Evolutionary conservation across 495 filamentous ascomycete genomes (phyloP), one percentile per base, ranked within the genome.

Genomic region (Penicillium cataractarum): DNA sequence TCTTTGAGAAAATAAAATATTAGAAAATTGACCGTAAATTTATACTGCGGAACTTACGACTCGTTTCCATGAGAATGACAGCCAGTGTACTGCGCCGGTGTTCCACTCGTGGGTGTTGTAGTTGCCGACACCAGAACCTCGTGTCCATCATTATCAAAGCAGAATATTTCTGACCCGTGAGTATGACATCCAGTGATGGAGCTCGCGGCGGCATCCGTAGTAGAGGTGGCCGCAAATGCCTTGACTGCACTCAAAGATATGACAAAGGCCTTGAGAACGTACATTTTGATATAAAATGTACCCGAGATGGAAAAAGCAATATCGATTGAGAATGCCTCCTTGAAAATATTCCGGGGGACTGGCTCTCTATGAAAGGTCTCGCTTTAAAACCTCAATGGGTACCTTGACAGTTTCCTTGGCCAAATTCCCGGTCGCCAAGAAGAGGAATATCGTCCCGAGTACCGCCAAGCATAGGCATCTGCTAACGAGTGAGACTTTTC

Each of bases 61-160:
- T 83, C 71, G 46, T 52, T 68, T 2, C 67, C 82, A 65, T 84
- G 83, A 0, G 67, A 57, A 64, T 87, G 83, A 37, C 86, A 88
- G 6, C 73, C 82, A 0, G 80, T 82, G 58, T 85, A 86, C 49
- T 71, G 63, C 3, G 80, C 70, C 10, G 81, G 80, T 7, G 81
- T 60, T 27, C 78, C 76, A 19, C 73, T 73, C 0, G 80, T 82
- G 2, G 69, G 73, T 15, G 82, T 82, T 7, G 66, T 62, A 31
- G 75, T 60, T n/a, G 77, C 65, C 5, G 74, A 71, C 1, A 80
- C 68, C 15, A 81, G 68, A 40, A 80, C 73, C 62, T 81, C 78
- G 22, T 78, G 71, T 1, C 74, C 71, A 33, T 71, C 55, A 12
- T 73, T 76, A 27, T 71, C 63, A 24, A 79, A 69, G 51, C 83